phyloP scores from a whole-genome alignment of 1,284 basidiomycete genomes.

The Apiotrichum veenhuisii region DNA sequence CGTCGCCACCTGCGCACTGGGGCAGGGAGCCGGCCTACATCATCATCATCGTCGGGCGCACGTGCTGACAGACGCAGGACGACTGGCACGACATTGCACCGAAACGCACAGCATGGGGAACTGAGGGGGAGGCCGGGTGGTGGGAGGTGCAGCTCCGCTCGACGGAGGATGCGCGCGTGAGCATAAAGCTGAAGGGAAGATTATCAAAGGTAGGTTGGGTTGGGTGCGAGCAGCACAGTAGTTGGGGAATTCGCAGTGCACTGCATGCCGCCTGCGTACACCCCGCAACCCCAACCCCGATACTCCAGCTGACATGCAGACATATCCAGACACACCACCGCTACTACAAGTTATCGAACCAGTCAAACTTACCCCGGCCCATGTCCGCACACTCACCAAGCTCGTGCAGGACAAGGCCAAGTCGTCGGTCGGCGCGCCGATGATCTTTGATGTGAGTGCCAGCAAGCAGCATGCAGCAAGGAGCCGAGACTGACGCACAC shows the following conservation, averaged over 20 bases:
- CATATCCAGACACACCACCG: constrained; percentile 22
- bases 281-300: too few species aligned
- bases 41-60: too few species aligned
- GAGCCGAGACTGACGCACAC: background rate
- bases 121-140: constrained; percentile 40
- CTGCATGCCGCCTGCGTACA: too few species aligned
- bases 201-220: constrained; percentile 46
- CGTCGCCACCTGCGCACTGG: too few species aligned
- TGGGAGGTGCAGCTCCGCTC: constrained; percentile 40
- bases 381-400: constrained; percentile 38
- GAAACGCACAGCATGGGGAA: constrained; percentile 47
- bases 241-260: too few species aligned
- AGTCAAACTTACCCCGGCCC: constrained; percentile 29
- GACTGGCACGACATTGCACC: constrained; percentile 47
- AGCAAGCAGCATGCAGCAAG: background rate
- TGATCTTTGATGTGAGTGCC: constrained; percentile 46
- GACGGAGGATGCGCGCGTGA: constrained; percentile 37
- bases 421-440: constrained; percentile 31
- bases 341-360: constrained; percentile 39
- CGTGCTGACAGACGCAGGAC: constrained; percentile 26
- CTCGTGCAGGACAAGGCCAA: constrained; percentile 41
- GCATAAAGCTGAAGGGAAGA: constrained; percentile 38
- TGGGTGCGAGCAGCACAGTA: too few species aligned
- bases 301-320: background rate
- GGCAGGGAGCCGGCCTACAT: too few species aligned